phyloP scores from a whole-genome alignment of 192 early-diverging fungal genomes.

The Coemansia sp. region DNA sequence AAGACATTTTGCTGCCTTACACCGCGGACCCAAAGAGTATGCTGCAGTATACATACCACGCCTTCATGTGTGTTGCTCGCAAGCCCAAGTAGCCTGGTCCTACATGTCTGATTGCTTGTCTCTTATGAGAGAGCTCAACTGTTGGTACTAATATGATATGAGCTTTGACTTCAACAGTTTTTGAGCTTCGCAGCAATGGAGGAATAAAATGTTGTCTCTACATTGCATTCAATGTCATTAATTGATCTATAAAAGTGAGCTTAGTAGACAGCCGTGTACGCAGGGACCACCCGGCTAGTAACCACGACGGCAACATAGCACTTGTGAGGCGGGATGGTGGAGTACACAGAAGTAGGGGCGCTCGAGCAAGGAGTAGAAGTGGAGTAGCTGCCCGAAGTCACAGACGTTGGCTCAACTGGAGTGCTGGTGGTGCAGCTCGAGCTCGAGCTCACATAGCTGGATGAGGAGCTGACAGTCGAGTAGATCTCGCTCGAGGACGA shows the following conservation, averaged over 20 bases:
- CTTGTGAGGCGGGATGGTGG: neutral
- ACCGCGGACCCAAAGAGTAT: conserved; percentile 75
- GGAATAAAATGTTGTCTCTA: neutral
- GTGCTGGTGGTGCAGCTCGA: neutral
- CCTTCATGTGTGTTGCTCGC: conserved; percentile 44
- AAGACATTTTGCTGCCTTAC: conserved; percentile 66
- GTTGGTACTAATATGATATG: neutral
- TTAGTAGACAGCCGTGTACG: neutral
- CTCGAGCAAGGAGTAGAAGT: neutral
- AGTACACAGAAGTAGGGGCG: neutral
- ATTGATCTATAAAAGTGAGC: neutral
- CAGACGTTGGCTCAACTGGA: neutral
- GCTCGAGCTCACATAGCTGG: neutral
- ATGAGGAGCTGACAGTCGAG: neutral
- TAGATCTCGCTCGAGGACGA: neutral
- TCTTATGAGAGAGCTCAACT: neutral
- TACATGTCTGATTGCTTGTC: neutral
- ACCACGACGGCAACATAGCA: neutral
- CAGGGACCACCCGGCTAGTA: neutral
- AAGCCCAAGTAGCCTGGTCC: conserved; percentile 25
- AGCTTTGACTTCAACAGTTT: neutral
- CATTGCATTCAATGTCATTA: neutral
- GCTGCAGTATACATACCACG: conserved; percentile 82
- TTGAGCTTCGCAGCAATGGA: neutral
- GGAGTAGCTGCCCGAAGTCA: neutral